Conservation (phyloP, 345 rosid genomes). For the Microcos paniculata region DNA sequence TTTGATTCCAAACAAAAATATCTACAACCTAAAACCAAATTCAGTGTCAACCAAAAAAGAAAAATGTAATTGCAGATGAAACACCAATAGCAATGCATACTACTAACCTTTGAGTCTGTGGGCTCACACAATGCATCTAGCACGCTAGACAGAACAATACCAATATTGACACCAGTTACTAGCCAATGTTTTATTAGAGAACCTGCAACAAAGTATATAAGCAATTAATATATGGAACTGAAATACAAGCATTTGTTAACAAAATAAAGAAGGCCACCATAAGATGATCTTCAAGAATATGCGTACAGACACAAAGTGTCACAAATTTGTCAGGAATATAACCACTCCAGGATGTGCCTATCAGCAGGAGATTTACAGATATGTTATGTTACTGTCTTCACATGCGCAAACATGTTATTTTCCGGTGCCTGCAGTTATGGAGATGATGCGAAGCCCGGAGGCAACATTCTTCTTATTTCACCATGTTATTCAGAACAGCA, state of each 20-base stretch:
- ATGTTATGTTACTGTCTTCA: neutral
- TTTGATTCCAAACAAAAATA: slow-evolving; percentile 91
- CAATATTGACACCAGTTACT: slow-evolving; percentile 77
- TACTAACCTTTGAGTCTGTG: slow-evolving; percentile 87
- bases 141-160: slow-evolving; percentile 82
- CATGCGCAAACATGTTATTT: neutral
- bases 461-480: neutral
- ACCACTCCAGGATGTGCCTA: neutral
- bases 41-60: neutral
- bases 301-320: neutral
- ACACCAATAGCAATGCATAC: neutral
- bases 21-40: slow-evolving; percentile 35
- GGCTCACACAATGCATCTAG: slow-evolving; percentile 91
- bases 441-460: neutral
- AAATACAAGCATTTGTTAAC: neutral
- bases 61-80: neutral
- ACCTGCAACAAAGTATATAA: slow-evolving; percentile 42
- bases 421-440: neutral
- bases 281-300: neutral
- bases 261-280: no score
- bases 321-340: neutral
- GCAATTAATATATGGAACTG: neutral
- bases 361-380: neutral
- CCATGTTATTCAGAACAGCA: neutral
- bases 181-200: slow-evolving; percentile 93